These are phyloP conservation scores for Lasiosphaeria ovina DNA, from an alignment of 495 filamentous ascomycete genomes.

Conservation along the genomic window DNA sequence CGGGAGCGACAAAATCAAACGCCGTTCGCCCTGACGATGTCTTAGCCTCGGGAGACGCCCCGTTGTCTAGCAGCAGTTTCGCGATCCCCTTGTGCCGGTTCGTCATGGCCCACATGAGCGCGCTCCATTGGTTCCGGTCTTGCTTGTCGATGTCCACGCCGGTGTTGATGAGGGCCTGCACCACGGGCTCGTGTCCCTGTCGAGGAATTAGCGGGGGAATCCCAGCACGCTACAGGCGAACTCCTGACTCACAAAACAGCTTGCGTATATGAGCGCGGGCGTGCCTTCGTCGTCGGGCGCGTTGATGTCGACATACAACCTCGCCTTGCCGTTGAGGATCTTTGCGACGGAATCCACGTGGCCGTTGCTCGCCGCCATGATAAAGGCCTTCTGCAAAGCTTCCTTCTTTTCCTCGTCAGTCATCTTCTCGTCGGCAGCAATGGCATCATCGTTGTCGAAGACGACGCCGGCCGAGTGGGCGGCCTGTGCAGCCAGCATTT, in stretches of 20 bases:
- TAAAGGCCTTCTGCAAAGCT: conserved; percentile 79
- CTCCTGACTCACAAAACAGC: conserved; percentile 79
- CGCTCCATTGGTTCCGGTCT: conserved; percentile 95
- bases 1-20: conserved; percentile 89
- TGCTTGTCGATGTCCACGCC: conserved; percentile 92
- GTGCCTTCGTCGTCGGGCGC: conserved; percentile 92
- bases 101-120: conserved; percentile 99
- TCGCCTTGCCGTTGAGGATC: conserved; percentile 73
- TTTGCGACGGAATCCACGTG: conserved; percentile 78
- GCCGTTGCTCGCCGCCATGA: conserved; percentile 96
- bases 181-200: conserved; percentile 89
- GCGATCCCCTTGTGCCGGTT: conserved; percentile 95
- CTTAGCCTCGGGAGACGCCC: conserved; percentile 92
- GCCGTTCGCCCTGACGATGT: conserved; percentile 93
- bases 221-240: neutral
- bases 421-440: conserved; percentile 70
- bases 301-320: conserved; percentile 80
- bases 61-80: conserved; percentile 85
- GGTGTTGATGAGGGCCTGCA: conserved; percentile 75
- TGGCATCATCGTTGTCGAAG: conserved; percentile 73
- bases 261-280: conserved; percentile 92
- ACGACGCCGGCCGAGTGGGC: conserved; percentile 72
- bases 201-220: conserved; percentile 20
- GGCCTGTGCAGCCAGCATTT: conserved; percentile 94
- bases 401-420: conserved; percentile 75